Evolutionary conservation across 2,329 filamentous ascomycete species (phyloP).

Genomic region (Xenoacremonium recifei): DNA sequence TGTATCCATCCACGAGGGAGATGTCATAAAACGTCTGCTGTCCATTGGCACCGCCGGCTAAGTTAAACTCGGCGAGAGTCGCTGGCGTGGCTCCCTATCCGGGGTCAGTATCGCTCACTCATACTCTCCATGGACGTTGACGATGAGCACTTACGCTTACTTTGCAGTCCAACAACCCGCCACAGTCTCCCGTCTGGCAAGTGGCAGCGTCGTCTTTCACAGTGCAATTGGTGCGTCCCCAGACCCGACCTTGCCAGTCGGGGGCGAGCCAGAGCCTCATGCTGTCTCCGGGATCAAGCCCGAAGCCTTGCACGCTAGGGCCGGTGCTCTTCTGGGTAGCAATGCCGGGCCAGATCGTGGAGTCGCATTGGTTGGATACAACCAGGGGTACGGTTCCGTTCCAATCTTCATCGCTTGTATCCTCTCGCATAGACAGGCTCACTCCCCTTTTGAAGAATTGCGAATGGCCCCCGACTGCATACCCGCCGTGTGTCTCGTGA

Average conservation of each 20-base stretch:
- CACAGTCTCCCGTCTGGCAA: conserved; percentile 76
- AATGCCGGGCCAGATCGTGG: conserved; percentile 74
- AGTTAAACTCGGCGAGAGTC: conserved; percentile 78
- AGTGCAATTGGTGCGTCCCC: conserved; percentile 82
- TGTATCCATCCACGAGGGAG: conserved; percentile 82
- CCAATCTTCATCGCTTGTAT: conserved; percentile 26
- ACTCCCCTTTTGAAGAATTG: too few species aligned
- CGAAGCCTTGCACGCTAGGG: conserved; percentile 67
- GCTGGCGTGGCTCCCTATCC: conserved; percentile 68
- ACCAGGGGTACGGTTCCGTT: conserved; percentile 56
- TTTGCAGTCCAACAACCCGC: conserved; percentile 65
- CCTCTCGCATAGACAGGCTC: too few species aligned
- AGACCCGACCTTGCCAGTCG: conserved; percentile 79
- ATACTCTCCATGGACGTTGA: neutral
- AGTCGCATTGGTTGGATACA: conserved; percentile 69
- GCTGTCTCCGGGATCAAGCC: conserved; percentile 57
- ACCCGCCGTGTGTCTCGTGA: too few species aligned
- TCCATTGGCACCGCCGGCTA: conserved; percentile 60
- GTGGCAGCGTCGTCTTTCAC: conserved; percentile 67
- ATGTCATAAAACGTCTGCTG: conserved; percentile 80
- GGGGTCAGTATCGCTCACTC: conserved; percentile 4
- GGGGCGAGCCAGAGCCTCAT: conserved; percentile 63
- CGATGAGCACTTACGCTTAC: conserved; percentile 55
- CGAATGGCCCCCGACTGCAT: too few species aligned
- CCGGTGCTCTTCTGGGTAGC: conserved; percentile 70